phyloP scores from a whole-genome alignment of 345 rosid genomes.

The Euclidium syriacum region DNA sequence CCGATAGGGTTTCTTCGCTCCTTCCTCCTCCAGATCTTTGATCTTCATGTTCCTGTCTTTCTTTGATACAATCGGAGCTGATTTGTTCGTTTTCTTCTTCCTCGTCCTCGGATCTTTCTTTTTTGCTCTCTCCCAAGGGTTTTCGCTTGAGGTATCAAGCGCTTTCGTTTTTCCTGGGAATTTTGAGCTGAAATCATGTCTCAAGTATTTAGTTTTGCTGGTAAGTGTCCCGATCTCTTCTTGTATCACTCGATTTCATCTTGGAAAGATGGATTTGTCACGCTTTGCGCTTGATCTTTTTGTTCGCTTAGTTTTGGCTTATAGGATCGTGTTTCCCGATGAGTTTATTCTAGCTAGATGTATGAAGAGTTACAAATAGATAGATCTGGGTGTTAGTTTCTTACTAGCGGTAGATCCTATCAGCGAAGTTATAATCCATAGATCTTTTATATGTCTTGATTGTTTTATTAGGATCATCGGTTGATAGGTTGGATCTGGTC shows the following conservation, averaged over 20 bases:
- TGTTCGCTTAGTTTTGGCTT: neutral
- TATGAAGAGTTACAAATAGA: neutral
- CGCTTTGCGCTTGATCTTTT: neutral
- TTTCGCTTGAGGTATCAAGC: slow-evolving; percentile 39
- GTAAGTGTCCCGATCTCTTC: slow-evolving; percentile 33
- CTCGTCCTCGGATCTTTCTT: slow-evolving; percentile 38
- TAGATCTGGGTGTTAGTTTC: slow-evolving; percentile 8
- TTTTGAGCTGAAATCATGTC: slow-evolving; percentile 69
- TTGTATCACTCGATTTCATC: neutral
- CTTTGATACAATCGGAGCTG: neutral
- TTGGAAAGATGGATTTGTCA: neutral
- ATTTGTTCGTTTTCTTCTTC: slow-evolving; percentile 10
- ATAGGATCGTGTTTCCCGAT: neutral
- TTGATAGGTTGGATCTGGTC: neutral
- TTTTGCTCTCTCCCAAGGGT: slow-evolving; percentile 85
- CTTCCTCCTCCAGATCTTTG: slow-evolving; percentile 37
- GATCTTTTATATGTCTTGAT: neutral
- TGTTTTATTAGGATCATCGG: neutral
- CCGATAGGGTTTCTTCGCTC: slow-evolving; percentile 59
- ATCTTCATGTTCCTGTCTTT: slow-evolving; percentile 24
- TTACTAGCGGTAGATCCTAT: neutral
- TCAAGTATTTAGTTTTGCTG: slow-evolving; percentile 52
- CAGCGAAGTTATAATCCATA: neutral
- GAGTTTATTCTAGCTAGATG: neutral
- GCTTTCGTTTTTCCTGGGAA: slow-evolving; percentile 41